These are phyloP conservation scores for Lentinula aciculospora DNA, from an alignment of 768 basidiomycete genomes.

Conservation along the genomic window DNA sequence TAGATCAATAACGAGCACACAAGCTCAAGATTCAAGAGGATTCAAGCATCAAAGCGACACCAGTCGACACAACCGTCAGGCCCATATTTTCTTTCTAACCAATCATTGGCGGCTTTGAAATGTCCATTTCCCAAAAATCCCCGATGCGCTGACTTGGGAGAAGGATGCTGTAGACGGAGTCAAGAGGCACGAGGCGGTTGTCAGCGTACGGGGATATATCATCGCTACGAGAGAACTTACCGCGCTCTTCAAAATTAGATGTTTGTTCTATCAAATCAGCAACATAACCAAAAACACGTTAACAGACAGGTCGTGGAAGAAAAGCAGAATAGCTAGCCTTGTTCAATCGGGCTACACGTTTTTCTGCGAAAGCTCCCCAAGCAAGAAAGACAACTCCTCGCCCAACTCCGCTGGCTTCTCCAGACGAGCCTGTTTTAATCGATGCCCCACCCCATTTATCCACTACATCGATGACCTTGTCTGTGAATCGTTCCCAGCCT, in stretches of 20 bases:
- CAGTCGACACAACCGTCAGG: slow-evolving; percentile 66
- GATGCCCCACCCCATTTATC: slow-evolving; percentile 74
- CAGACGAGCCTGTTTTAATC: slow-evolving; percentile 30
- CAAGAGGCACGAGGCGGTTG: slow-evolving; percentile 19
- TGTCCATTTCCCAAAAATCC: slow-evolving; percentile 90
- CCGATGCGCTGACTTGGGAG: slow-evolving; percentile 67
- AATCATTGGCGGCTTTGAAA: slow-evolving; percentile 82
- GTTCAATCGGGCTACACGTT: slow-evolving; percentile 73
- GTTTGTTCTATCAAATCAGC: slow-evolving; percentile 50
- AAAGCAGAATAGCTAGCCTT: slow-evolving; percentile 39
- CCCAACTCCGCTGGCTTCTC: slow-evolving; percentile 43
- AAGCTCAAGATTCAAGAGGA: too few species aligned
- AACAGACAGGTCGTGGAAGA: background rate
- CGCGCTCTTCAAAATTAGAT: slow-evolving; percentile 72
- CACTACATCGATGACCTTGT: slow-evolving; percentile 69
- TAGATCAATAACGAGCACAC: too few species aligned
- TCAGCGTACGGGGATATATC: background rate
- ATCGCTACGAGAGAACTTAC: slow-evolving; percentile 36
- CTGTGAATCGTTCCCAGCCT: slow-evolving; percentile 93
- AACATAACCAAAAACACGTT: background rate
- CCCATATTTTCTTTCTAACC: slow-evolving; percentile 80
- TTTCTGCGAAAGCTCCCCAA: slow-evolving; percentile 86
- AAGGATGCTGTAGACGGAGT: slow-evolving; percentile 71
- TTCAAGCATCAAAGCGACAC: slow-evolving; percentile 33
- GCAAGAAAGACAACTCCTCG: slow-evolving; percentile 78